These are phyloP conservation scores for Erodium texanum DNA, from an alignment of 441 rosid species.

Conservation along the genomic window DNA sequence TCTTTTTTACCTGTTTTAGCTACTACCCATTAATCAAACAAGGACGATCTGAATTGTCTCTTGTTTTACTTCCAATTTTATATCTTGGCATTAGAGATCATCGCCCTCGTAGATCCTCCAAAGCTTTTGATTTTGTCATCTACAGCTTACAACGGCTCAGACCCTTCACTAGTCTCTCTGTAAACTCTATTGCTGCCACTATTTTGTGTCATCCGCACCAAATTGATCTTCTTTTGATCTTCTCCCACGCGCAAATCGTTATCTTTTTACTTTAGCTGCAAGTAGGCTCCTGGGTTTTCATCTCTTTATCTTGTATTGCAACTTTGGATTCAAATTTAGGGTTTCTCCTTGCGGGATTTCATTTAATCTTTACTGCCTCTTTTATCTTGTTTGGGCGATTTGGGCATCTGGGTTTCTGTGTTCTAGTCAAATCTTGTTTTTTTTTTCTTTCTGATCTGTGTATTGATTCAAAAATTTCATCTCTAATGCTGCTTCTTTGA, in stretches of 20 bases:
- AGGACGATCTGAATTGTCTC: neutral
- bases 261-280: constrained; percentile 4
- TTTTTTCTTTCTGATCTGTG: neutral
- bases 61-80: neutral
- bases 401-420: constrained; percentile 14
- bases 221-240: constrained; percentile 3
- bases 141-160: constrained; percentile 5
- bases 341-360: constrained; percentile 8
- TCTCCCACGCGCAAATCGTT: neutral
- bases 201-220: neutral
- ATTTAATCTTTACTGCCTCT: constrained; percentile 19
- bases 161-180: constrained; percentile 5
- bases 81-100: constrained; percentile 8
- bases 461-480: neutral
- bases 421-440: neutral
- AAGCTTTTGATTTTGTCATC: neutral
- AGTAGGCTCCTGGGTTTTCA: neutral
- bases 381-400: constrained; percentile 11
- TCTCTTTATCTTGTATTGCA: neutral
- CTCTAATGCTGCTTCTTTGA: neutral
- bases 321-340: constrained; percentile 13
- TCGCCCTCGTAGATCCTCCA: constrained; percentile 1
- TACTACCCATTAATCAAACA: neutral
- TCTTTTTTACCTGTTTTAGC: neutral
- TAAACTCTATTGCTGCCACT: neutral